phyloP scores from a whole-genome alignment of 2,329 filamentous ascomycete species.

The Beauveria bassiana region DNA sequence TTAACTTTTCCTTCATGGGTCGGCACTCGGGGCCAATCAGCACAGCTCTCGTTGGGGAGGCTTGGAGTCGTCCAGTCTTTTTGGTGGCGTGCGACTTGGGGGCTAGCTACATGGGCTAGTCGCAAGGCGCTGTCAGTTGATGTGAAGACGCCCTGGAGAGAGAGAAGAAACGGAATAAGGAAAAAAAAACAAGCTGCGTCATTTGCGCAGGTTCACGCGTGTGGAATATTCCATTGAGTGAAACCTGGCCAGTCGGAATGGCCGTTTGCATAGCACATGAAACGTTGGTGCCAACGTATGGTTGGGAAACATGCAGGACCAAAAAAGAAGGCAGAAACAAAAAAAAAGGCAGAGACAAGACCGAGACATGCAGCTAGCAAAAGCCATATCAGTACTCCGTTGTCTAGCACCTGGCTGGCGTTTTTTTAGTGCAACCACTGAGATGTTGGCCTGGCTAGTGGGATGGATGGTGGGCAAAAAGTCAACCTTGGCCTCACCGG shows the following conservation, averaged over 20 bases:
- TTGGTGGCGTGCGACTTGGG: background rate
- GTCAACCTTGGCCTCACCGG: too few relatives aligned
- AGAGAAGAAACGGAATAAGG: too few relatives aligned
- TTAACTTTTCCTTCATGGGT: background rate
- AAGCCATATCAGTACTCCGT: background rate
- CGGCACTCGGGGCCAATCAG: conserved; percentile 9
- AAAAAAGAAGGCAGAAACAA: background rate
- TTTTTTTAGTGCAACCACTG: too few relatives aligned
- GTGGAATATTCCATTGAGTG: background rate
- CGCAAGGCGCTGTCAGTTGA: too few relatives aligned
- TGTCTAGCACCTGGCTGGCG: too few relatives aligned
- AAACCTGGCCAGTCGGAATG: background rate
- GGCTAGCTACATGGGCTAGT: background rate
- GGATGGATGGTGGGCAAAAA: too few relatives aligned
- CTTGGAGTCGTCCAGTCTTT: background rate
- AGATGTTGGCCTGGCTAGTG: too few relatives aligned
- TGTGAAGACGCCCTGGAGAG: too few relatives aligned
- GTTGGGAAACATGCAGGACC: background rate
- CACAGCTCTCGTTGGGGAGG: background rate
- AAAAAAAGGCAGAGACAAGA: background rate
- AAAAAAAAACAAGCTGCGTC: background rate
- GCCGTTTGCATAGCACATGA: background rate
- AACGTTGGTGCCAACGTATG: background rate
- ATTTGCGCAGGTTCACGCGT: background rate
- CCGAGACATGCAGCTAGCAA: background rate